phyloP scores from a whole-genome alignment of 2,329 filamentous ascomycete genomes.

The Pseudogymnoascus sp. region DNA sequence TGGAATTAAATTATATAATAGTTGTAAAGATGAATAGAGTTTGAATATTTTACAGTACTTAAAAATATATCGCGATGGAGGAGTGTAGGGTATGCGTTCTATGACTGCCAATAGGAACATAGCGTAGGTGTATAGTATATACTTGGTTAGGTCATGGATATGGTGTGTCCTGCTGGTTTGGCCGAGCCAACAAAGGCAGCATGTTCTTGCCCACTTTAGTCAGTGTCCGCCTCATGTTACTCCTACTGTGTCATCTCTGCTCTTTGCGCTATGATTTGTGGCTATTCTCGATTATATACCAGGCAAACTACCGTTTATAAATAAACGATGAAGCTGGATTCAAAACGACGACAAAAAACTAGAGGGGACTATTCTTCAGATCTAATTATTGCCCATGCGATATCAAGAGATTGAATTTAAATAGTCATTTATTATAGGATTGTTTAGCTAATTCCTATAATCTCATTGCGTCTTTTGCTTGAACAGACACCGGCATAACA shows the following conservation, averaged over 20 bases:
- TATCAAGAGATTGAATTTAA: neutral
- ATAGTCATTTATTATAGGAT: slow-evolving; percentile 4
- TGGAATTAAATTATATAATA: slow-evolving; percentile 36
- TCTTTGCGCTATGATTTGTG: no score
- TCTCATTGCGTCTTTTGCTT: slow-evolving; percentile 3
- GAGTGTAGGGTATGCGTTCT: neutral
- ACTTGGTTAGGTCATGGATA: neutral
- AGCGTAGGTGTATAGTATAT: neutral
- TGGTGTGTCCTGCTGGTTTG: neutral
- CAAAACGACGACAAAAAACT: neutral
- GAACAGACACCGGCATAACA: neutral
- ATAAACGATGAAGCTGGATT: no score
- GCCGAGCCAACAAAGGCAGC: neutral
- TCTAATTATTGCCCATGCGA: neutral
- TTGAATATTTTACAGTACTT: neutral
- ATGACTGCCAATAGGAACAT: neutral
- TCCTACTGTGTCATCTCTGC: no score
- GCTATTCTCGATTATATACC: no score
- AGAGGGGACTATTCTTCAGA: neutral
- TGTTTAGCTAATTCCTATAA: slow-evolving; percentile 5
- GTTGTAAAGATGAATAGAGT: neutral
- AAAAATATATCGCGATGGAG: neutral
- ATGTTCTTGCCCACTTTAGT: no score
- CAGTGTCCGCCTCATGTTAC: no score
- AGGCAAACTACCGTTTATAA: no score